Conservation (phyloP, 2,329 filamentous ascomycete genomes). For the Epichloe bromicola region DNA sequence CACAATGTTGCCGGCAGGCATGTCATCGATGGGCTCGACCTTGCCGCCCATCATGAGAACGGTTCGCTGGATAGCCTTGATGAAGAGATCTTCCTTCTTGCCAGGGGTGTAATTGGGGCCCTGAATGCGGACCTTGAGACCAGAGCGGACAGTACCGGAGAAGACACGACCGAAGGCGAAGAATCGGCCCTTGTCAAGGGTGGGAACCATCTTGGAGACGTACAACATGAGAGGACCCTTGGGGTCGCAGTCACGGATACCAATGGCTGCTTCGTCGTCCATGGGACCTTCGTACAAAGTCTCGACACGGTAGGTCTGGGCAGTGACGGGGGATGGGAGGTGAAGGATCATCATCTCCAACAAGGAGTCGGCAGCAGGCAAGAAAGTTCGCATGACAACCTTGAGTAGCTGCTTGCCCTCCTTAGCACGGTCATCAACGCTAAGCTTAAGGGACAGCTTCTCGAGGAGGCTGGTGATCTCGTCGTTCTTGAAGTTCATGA, state of each 20-base stretch:
- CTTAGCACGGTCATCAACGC: conserved; percentile 73
- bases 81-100: conserved; percentile 97
- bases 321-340: conserved; percentile 87
- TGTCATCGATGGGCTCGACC: conserved; percentile 97
- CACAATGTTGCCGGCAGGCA: conserved; percentile 98
- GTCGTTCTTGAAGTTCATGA: conserved; percentile 99
- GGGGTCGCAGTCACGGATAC: conserved; percentile 96
- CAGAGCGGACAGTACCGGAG: conserved; percentile 92
- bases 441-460: conserved; percentile 93
- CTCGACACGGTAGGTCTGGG: conserved; percentile 96
- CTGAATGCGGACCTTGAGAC: conserved; percentile 99
- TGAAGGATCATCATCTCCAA: conserved; percentile 99
- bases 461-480: conserved; percentile 70
- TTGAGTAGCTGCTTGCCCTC: conserved; percentile 98
- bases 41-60: conserved; percentile 99
- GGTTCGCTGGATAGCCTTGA: conserved; percentile 99
- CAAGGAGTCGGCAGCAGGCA: conserved; percentile 93
- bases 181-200: conserved; percentile 99
- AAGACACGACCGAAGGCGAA: conserved; percentile 99
- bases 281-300: conserved; percentile 95
- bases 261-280: conserved; percentile 86
- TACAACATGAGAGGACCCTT: conserved; percentile 99
- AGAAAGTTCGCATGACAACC: conserved; percentile 96
- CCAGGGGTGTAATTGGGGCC: conserved; percentile 96
- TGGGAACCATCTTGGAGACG: conserved; percentile 99